These are phyloP conservation scores for Aspergillus sp. DNA, from an alignment of 2,329 filamentous ascomycete species.

Conservation along the genomic window DNA sequence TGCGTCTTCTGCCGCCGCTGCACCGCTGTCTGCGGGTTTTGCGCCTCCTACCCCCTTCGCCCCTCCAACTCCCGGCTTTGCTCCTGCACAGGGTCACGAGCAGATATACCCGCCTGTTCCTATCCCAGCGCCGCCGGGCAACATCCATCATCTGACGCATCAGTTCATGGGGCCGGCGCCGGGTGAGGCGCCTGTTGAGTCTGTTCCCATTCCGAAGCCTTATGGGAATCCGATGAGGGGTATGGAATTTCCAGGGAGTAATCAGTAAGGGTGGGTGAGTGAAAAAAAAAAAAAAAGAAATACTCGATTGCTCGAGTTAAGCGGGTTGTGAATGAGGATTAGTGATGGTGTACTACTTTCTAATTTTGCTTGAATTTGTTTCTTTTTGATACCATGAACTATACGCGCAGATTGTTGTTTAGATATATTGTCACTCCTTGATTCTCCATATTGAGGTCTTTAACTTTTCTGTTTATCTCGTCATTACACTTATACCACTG, in stretches of 20 bases:
- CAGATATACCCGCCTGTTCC: not conserved
- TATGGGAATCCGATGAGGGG: slow-evolving; percentile 54
- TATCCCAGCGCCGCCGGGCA: slow-evolving; percentile 20
- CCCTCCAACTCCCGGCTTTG: not conserved
- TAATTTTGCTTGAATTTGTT: too few species aligned
- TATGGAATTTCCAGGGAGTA: slow-evolving; percentile 6
- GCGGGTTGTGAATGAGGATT: too few species aligned
- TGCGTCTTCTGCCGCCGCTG: slow-evolving; percentile 34
- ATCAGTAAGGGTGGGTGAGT: not conserved
- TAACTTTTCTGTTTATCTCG: too few species aligned
- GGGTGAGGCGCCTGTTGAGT: slow-evolving; percentile 75
- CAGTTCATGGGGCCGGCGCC: slow-evolving; percentile 64
- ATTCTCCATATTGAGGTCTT: too few species aligned
- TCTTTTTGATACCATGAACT: too few species aligned
- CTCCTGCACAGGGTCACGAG: not conserved
- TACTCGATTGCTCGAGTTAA: too few species aligned
- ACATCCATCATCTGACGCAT: slow-evolving; percentile 32
- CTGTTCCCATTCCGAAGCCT: slow-evolving; percentile 81
- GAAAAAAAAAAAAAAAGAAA: too few species aligned
- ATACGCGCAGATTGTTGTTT: too few species aligned
- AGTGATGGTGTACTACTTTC: too few species aligned
- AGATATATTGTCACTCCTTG: too few species aligned
- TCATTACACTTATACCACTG: too few species aligned
- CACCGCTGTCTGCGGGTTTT: slow-evolving; percentile 12
- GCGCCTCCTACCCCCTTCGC: too few species aligned